A percentile compares a stretch with the other conserved stretches of the same genome.
Conservation (phyloP, 208 protist species). For the Angomonas ambiguus region DNA sequence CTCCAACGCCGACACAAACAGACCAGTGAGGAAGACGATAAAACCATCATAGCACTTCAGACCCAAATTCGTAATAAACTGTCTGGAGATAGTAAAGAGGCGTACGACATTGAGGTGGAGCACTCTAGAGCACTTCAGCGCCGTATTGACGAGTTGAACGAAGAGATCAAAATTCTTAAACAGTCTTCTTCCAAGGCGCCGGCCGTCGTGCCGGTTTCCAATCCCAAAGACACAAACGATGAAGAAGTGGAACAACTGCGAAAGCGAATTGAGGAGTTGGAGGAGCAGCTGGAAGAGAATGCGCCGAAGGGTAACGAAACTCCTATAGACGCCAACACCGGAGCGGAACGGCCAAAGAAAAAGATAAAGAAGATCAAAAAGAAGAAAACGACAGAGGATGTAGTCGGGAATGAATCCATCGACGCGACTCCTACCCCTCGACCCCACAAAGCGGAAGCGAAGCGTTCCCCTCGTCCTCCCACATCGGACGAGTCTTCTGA, state of each 20-base stretch:
- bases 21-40: conserved; percentile 33
- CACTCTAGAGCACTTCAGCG: conserved; percentile 27
- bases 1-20: conserved; percentile 23
- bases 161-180: conserved; percentile 27
- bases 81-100: conserved; percentile 22
- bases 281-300: conserved; percentile 1
- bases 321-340: not conserved
- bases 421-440: conserved; percentile 8
- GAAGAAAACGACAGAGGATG: conserved; percentile 41
- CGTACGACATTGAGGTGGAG: conserved; percentile 38
- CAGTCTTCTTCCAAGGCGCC: too few relatives aligned
- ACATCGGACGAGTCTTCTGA: conserved; percentile 23
- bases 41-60: conserved; percentile 32
- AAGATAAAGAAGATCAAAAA: conserved; percentile 53
- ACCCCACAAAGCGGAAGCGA: not conserved
- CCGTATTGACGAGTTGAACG: conserved; percentile 24
- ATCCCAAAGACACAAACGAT: too few relatives aligned
- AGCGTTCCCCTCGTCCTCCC: too few relatives aligned
- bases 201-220: too few relatives aligned
- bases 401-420: conserved; percentile 30
- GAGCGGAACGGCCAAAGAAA: conserved; percentile 14
- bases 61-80: conserved; percentile 33
- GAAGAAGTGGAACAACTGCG: not conserved
- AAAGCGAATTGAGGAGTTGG: conserved; percentile 18
- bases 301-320: conserved; percentile 3